A percentile compares a stretch with the other conserved stretches of the same genome.
Evolutionary conservation across 495 filamentous ascomycete genomes (phyloP).

Genomic region (Articulospora tetracladia): DNA sequence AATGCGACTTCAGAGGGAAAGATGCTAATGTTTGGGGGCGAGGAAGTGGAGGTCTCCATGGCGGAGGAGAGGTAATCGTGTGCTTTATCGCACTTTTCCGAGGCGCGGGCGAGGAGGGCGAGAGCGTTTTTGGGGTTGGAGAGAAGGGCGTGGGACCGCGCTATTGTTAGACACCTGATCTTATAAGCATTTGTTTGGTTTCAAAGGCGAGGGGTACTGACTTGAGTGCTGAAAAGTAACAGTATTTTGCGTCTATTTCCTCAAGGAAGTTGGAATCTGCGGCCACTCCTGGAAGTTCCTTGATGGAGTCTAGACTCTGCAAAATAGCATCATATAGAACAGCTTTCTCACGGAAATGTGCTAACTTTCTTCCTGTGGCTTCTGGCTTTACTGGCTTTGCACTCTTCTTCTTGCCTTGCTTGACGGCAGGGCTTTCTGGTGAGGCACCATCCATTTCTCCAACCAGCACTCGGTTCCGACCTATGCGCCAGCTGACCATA

Average conservation of each 20-base stretch:
- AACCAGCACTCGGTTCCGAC: constrained; percentile 83
- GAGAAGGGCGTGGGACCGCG: constrained; percentile 75
- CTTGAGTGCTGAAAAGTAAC: constrained; percentile 88
- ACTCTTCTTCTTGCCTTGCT: constrained; percentile 32
- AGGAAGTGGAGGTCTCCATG: constrained; percentile 14
- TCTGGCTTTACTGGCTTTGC: constrained; percentile 42
- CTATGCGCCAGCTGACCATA: constrained; percentile 90
- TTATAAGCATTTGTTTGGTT: neutral
- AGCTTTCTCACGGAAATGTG: constrained; percentile 78
- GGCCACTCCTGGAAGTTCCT: constrained; percentile 86
- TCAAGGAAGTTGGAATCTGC: constrained; percentile 72
- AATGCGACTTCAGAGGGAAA: constrained; percentile 47
- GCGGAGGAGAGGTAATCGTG: constrained; percentile 32
- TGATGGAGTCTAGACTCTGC: constrained; percentile 83
- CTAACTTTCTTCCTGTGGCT: constrained; percentile 61
- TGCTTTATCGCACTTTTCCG: constrained; percentile 42
- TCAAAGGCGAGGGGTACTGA: constrained; percentile 34
- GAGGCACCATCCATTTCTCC: constrained; percentile 71
- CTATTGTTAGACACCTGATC: constrained; percentile 75
- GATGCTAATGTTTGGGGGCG: constrained; percentile 58
- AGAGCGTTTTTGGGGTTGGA: constrained; percentile 74
- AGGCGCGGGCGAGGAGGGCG: constrained; percentile 66
- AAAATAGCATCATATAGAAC: constrained; percentile 92
- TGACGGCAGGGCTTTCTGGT: constrained; percentile 40
- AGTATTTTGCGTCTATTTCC: constrained; percentile 71